These are phyloP conservation scores for Hypoxylon sp. DNA, from an alignment of 2,329 filamentous ascomycete species.

Conservation along the genomic window DNA sequence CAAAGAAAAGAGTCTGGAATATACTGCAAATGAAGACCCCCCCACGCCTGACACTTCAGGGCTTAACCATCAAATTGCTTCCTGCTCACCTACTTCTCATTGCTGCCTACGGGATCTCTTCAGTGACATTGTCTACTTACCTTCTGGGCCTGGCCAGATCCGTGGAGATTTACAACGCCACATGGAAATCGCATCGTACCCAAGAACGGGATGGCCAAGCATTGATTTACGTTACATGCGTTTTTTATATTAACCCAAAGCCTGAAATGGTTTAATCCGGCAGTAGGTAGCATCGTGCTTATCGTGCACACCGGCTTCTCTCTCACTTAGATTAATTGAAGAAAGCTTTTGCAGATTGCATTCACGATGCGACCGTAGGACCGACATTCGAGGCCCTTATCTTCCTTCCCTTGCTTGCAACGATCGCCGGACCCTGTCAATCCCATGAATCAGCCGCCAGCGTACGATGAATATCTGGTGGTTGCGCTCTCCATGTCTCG, in stretches of 20 bases:
- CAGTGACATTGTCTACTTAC: constrained; percentile 15
- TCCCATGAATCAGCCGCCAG: constrained; percentile 19
- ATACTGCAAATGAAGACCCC: neutral
- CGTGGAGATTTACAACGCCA: constrained; percentile 4
- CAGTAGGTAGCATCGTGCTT: neutral
- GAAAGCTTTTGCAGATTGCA: too few species aligned
- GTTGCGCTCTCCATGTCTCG: too few species aligned
- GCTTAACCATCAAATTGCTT: neutral
- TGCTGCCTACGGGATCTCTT: constrained; percentile 1
- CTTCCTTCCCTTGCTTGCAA: constrained; percentile 1
- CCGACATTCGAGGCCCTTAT: constrained; percentile 18
- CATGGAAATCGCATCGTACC: constrained; percentile 1
- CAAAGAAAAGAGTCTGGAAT: constrained; percentile 3
- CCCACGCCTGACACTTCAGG: neutral
- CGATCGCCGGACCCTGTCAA: constrained; percentile 2
- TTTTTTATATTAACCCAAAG: constrained; percentile 3
- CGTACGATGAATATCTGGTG: too few species aligned
- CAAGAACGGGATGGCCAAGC: constrained; percentile 26
- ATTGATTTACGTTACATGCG: constrained; percentile 16
- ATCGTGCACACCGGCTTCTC: too few species aligned
- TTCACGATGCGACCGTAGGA: too few species aligned
- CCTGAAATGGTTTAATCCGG: constrained; percentile 22
- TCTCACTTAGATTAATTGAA: too few species aligned
- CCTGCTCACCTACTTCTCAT: neutral
- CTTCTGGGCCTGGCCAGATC: neutral